phyloP scores from a whole-genome alignment of 768 basidiomycete genomes.

The Boletellus emodensis region DNA sequence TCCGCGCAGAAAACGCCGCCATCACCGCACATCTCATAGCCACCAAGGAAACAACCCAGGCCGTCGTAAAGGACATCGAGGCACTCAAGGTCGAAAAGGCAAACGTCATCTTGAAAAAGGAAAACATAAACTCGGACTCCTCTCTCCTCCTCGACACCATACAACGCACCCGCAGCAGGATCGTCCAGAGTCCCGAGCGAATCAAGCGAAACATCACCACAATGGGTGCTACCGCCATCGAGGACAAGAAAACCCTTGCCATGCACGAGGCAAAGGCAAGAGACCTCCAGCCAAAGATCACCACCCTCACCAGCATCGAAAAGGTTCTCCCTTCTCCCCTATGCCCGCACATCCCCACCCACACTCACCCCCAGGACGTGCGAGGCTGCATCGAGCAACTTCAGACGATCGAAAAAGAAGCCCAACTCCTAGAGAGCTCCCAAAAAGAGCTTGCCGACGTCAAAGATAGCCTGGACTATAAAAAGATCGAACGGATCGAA shows the following conservation, averaged over 20 bases:
- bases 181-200: conserved; percentile 90
- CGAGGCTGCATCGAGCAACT: conserved; percentile 70
- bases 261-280: conserved; percentile 70
- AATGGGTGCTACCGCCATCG: conserved; percentile 64
- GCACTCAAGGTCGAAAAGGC: conserved; percentile 70
- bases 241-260: conserved; percentile 66
- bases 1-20: conserved; percentile 56
- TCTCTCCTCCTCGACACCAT: conserved; percentile 57
- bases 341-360: neutral
- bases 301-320: conserved; percentile 68
- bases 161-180: conserved; percentile 60
- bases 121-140: conserved; percentile 59
- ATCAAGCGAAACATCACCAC: conserved; percentile 76
- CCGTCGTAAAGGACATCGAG: conserved; percentile 62
- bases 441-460: conserved; percentile 68
- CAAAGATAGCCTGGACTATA: conserved; percentile 64
- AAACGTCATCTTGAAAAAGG: conserved; percentile 61
- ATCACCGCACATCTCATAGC: conserved; percentile 64
- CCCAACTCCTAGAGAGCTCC: conserved; percentile 53
- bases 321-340: conserved; percentile 44
- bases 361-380: conserved; percentile 50
- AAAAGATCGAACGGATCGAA: conserved; percentile 71
- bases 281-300: conserved; percentile 73
- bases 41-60: conserved; percentile 61
- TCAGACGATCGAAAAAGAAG: conserved; percentile 69